Percentiles rank a stretch among this genome's conserved stretches.
Conservation (phyloP, 352 stramenopile species). For the Paralagenidium karlingii region DNA sequence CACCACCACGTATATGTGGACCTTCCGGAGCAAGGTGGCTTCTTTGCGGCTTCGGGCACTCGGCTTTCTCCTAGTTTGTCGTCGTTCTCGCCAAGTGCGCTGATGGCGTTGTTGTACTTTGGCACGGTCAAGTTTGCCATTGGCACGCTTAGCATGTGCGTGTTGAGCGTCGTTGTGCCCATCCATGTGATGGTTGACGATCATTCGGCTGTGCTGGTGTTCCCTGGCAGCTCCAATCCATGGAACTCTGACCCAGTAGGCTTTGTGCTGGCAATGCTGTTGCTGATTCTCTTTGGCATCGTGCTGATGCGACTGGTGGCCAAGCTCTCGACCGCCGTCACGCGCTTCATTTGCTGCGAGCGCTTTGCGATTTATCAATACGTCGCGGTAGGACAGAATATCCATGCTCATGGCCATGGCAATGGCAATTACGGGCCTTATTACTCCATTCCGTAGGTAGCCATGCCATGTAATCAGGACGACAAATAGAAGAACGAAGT, state of each 20-base stretch:
- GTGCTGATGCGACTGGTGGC: slow-evolving; percentile 40
- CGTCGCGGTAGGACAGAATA: no score
- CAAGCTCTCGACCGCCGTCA: slow-evolving; percentile 23
- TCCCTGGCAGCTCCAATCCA: no score
- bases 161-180: slow-evolving; percentile 15
- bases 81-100: slow-evolving; percentile 39
- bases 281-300: slow-evolving; percentile 33
- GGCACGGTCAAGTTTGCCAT: slow-evolving; percentile 45
- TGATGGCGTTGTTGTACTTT: slow-evolving; percentile 54
- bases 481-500: no score
- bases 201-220: no score
- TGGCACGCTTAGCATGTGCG: slow-evolving; percentile 23
- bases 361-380: slow-evolving; percentile 12
- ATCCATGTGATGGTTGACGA: slow-evolving; percentile 8
- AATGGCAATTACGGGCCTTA: no score
- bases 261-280: slow-evolving; percentile 25
- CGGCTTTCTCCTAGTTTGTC: slow-evolving; percentile 32
- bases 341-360: slow-evolving; percentile 55
- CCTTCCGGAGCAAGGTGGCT: slow-evolving; percentile 18
- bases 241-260: slow-evolving; percentile 18
- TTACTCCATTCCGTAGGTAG: no score
- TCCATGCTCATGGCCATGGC: no score
- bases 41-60: slow-evolving; percentile 18
- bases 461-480: no score
- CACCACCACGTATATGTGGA: slow-evolving; percentile 31